A percentile compares a stretch with the other conserved stretches of the same genome.
Conservation (phyloP, 2,329 filamentous ascomycete species). For the Gremmenia infestans region DNA sequence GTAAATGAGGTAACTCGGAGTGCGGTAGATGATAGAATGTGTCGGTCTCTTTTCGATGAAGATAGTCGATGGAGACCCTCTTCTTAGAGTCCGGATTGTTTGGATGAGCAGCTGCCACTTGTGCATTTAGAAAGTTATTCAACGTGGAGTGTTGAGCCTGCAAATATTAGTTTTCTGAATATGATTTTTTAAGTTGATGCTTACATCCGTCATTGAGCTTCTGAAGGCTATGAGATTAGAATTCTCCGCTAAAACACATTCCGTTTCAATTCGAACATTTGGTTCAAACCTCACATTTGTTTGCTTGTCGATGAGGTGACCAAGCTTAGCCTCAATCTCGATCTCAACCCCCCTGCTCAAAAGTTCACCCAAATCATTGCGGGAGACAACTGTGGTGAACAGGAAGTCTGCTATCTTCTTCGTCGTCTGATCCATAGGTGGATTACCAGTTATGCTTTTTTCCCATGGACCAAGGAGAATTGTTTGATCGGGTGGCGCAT, state of each 20-base stretch:
- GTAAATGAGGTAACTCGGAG: conserved; percentile 54
- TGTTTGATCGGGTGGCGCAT: conserved; percentile 12
- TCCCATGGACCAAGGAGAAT: conserved; percentile 54
- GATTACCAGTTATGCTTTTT: conserved; percentile 61
- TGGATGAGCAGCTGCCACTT: conserved; percentile 55
- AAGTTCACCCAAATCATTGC: conserved; percentile 61
- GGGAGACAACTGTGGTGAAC: conserved; percentile 63
- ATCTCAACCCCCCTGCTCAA: conserved; percentile 64
- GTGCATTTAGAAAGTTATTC: conserved; percentile 78
- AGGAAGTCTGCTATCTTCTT: conserved; percentile 77
- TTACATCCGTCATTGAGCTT: conserved; percentile 85
- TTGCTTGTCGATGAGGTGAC: conserved; percentile 70
- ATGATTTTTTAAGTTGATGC: conserved; percentile 27
- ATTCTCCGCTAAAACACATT: conserved; percentile 62
- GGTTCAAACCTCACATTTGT: conserved; percentile 58
- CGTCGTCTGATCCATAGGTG: conserved; percentile 70
- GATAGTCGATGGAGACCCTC: conserved; percentile 68
- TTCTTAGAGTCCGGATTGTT: conserved; percentile 38
- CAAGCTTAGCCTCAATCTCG: conserved; percentile 93
- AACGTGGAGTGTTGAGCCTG: conserved; percentile 75
- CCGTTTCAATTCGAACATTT: conserved; percentile 60
- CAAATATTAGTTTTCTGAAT: conserved; percentile 12
- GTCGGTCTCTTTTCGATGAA: conserved; percentile 78
- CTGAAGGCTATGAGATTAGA: conserved; percentile 61
- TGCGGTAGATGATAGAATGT: conserved; percentile 73